Conservation (phyloP, 352 stramenopile genomes). For the Phytophthora citrophthora region DNA sequence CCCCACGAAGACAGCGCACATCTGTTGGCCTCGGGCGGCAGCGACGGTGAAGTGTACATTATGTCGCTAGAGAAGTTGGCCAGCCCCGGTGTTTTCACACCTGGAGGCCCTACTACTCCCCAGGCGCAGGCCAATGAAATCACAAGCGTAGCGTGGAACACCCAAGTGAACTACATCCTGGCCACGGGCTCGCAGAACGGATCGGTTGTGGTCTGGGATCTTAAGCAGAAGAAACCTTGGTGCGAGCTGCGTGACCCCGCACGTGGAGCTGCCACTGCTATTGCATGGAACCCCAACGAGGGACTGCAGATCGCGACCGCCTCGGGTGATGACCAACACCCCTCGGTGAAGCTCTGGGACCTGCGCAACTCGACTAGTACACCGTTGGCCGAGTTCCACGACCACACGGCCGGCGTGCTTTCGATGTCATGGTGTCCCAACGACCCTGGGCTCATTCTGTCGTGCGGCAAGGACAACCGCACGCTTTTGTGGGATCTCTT, state of each 20-base stretch:
- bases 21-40: slow-evolving; percentile 93
- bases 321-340: slow-evolving; percentile 94
- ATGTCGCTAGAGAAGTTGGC: slow-evolving; percentile 93
- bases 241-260: slow-evolving; percentile 95
- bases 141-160: slow-evolving; percentile 97
- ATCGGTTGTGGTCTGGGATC: slow-evolving; percentile 96
- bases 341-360: slow-evolving; percentile 98
- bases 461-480: slow-evolving; percentile 97
- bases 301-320: slow-evolving; percentile 97
- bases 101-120: slow-evolving; percentile 64
- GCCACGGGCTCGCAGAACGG: slow-evolving; percentile 95
- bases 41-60: slow-evolving; percentile 96
- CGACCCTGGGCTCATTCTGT: slow-evolving; percentile 93
- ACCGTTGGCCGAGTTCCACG: slow-evolving; percentile 94
- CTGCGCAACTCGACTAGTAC: slow-evolving; percentile 97
- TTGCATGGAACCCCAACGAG: slow-evolving; percentile 98
- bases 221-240: slow-evolving; percentile 98
- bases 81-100: slow-evolving; percentile 90
- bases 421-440: slow-evolving; percentile 98
- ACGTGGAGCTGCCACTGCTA: slow-evolving; percentile 89
- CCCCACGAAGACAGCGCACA: slow-evolving; percentile 92
- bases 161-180: slow-evolving; percentile 98
- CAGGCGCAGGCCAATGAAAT: slow-evolving; percentile 87
- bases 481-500: slow-evolving; percentile 98
- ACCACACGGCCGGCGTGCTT: slow-evolving; percentile 96